Conservation (phyloP, 352 stramenopile genomes). For the Pythium brachiatum region DNA sequence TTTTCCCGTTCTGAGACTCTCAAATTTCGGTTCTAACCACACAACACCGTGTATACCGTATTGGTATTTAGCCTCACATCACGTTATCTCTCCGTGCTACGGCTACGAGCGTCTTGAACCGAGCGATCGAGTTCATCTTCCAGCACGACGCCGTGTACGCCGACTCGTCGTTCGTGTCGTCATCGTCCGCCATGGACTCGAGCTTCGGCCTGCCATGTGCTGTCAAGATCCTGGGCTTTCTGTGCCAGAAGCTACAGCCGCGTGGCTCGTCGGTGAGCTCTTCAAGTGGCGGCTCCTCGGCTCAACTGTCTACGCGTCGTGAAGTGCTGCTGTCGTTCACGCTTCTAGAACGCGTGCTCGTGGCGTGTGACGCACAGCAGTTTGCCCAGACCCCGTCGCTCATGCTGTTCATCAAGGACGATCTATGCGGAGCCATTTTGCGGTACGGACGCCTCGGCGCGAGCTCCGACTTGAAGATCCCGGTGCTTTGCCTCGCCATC, state of each 20-base stretch:
- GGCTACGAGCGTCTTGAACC: constrained; percentile 60
- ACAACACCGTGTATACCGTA: neutral
- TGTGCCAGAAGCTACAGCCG: constrained; percentile 74
- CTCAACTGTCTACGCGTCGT: constrained; percentile 29
- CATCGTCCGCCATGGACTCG: constrained; percentile 10
- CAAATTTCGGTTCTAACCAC: too few relatives aligned
- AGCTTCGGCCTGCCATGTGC: constrained; percentile 74
- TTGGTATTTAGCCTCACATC: constrained; percentile 45
- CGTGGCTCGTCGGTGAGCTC: constrained; percentile 12
- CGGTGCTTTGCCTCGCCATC: constrained; percentile 57
- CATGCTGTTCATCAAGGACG: constrained; percentile 83
- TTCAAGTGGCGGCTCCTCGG: neutral
- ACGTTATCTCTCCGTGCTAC: constrained; percentile 59
- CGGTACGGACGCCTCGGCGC: constrained; percentile 68
- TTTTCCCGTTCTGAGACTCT: neutral
- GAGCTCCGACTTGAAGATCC: constrained; percentile 50
- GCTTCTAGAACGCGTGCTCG: constrained; percentile 53
- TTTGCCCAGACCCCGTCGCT: constrained; percentile 59
- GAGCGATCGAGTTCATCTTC: constrained; percentile 69
- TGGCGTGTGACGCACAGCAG: constrained; percentile 47
- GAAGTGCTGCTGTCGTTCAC: constrained; percentile 75
- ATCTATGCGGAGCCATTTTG: constrained; percentile 72
- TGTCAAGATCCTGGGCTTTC: constrained; percentile 76
- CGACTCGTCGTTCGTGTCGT: constrained; percentile 11
- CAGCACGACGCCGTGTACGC: constrained; percentile 48